Evolutionary conservation across 2,329 filamentous ascomycete genomes (phyloP), one percentile per base, ranked within the genome.

Genomic region (Apiospora malaysiana): DNA sequence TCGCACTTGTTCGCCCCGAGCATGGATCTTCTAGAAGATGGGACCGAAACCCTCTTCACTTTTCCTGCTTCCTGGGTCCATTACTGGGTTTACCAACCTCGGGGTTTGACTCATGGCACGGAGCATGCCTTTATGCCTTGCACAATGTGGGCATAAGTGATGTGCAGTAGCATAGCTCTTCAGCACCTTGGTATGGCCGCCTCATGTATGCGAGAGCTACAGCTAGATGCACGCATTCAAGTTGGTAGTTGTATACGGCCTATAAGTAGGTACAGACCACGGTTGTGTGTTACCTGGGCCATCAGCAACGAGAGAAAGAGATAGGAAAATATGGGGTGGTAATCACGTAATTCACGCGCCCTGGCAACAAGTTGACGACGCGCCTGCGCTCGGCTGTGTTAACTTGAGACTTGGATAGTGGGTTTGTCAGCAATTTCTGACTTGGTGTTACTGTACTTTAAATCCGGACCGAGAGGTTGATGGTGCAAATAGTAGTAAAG

Each of bases 351-450:
- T 63, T 63, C 56, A 32, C 56, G 56, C 56, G 40, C 56, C 56
- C 51, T 59, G 18, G 21, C 56, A 18, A 23, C 32, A n/a, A 63
- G 32, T 63, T 40, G 56, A 40, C 56, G 56, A 40, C 56, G 27
- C 27, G 42, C 42, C 42, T 45, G 42, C 42, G 56, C 56, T 63
- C 32, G 27, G 56, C 56, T 63, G 56, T 63, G 56, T 40, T 40
- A 63, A 63, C 27, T 40, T 63, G 56, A 63, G 56, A 63, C 56
- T 63, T 63, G 56, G 32, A 63, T 63, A 63, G 56, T 63, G 56
- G 56, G 56, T 63, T 63, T 63, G 56, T 63, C 56, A 63, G 56
- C 56, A 63, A 63, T 40, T 63, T 63, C 56, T 63, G n/a, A 63
- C 32, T 40, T 40, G 56, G 18, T 63, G 32, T 63, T 63, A 63